Percentiles rank a stretch among this genome's conserved stretches.
phyloP scores from a whole-genome alignment of 139 green algal genomes.

The Tetradesmus lagerheimii region DNA sequence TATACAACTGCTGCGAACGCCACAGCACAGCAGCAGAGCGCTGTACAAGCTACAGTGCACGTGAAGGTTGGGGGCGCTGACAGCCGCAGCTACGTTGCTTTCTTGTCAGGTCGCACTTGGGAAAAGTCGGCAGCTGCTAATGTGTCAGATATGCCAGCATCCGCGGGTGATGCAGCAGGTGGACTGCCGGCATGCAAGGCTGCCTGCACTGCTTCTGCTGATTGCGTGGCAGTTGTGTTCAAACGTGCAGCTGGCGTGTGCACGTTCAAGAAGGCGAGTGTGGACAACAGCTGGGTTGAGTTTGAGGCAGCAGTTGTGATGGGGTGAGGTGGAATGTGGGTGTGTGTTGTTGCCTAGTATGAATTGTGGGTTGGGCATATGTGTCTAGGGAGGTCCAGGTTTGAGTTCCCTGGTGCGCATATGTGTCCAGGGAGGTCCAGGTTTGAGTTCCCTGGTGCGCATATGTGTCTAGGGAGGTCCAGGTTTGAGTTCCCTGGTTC shows the following conservation, averaged over 20 bases:
- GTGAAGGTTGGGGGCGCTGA: not conserved
- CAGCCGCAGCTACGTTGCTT: not conserved
- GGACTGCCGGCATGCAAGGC: not conserved
- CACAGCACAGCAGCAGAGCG: not conserved
- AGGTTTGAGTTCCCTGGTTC: no score
- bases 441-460: no score
- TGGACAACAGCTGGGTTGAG: not conserved
- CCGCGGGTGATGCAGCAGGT: not conserved
- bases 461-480: no score
- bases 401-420: no score
- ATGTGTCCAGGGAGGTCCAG: no score
- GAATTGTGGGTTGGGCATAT: not conserved
- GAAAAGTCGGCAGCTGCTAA: not conserved
- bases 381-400: no score
- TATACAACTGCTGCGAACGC: not conserved
- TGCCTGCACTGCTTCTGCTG: not conserved
- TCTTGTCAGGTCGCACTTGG: not conserved
- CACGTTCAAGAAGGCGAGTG: not conserved
- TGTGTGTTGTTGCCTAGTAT: not conserved
- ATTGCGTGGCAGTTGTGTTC: not conserved
- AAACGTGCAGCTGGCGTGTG: not conserved
- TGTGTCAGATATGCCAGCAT: not conserved
- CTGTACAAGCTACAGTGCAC: not conserved
- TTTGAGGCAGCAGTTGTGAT: not conserved
- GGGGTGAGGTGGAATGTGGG: not conserved